Evolutionary conservation across 2,329 filamentous ascomycete genomes (phyloP).

Genomic region (Cytospora paraplurivora): DNA sequence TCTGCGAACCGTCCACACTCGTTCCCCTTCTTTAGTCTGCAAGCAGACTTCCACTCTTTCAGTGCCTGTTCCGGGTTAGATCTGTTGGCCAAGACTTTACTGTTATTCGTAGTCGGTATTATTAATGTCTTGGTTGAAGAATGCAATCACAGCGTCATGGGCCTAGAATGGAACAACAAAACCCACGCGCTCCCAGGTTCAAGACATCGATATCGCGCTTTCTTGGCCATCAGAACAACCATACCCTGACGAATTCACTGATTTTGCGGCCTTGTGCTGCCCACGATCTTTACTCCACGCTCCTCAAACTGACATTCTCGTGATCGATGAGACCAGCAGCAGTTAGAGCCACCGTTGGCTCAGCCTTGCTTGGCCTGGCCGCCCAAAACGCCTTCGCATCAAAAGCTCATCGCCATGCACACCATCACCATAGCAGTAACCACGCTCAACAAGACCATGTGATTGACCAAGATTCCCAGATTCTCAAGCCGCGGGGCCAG

Average conservation of each 20-base stretch:
- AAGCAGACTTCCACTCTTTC: constrained; percentile 25
- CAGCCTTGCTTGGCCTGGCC: constrained; percentile 51
- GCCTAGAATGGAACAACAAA: constrained; percentile 20
- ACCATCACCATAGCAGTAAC: constrained; percentile 37
- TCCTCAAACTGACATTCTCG: constrained; percentile 22
- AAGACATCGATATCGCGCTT: constrained; percentile 14
- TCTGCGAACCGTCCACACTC: constrained; percentile 15
- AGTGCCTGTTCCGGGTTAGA: constrained; percentile 12
- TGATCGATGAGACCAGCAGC: constrained; percentile 56
- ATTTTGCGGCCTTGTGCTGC: constrained; percentile 24
- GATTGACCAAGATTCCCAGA: constrained; percentile 17
- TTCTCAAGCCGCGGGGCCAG: constrained; percentile 29
- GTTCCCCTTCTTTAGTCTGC: constrained; percentile 12
- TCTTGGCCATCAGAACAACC: constrained; percentile 8
- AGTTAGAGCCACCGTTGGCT: constrained; percentile 52
- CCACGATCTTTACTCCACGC: constrained; percentile 28
- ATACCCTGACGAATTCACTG: not conserved
- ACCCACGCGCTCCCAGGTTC: constrained; percentile 14
- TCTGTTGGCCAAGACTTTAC: constrained; percentile 6
- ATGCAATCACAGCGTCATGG: constrained; percentile 18
- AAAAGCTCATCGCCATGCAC: constrained; percentile 43
- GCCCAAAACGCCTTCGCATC: constrained; percentile 42
- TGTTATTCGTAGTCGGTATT: constrained; percentile 13
- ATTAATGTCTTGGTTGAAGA: constrained; percentile 20
- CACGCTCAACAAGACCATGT: constrained; percentile 39